Percentiles rank a stretch among this genome's conserved stretches.
Conservation (phyloP, 495 filamentous ascomycete genomes). For the Daldinia concentrica region DNA sequence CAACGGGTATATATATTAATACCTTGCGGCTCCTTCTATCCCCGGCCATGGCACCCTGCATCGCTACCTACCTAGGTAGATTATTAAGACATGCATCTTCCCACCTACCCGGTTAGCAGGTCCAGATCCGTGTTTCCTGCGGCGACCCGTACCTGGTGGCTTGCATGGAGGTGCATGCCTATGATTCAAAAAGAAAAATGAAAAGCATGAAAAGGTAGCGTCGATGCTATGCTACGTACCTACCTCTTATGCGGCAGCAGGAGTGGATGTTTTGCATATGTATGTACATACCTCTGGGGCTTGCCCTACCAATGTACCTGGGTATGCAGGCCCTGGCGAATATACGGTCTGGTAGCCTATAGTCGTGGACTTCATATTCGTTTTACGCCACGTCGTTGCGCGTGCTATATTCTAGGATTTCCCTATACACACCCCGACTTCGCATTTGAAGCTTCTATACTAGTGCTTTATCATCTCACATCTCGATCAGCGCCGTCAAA, state of each 20-base stretch:
- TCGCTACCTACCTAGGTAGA: background rate
- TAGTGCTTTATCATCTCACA: background rate
- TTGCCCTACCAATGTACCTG: background rate
- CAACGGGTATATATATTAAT: background rate
- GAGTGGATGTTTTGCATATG: background rate
- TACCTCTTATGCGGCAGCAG: background rate
- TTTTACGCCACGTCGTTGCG: background rate
- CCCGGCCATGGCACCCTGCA: no score
- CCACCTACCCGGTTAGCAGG: slow-evolving; percentile 1
- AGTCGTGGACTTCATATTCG: no score
- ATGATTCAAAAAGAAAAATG: background rate
- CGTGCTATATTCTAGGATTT: background rate
- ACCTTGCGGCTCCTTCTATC: background rate
- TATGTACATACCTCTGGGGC: background rate
- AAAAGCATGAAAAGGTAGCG: background rate
- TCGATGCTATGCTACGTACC: background rate
- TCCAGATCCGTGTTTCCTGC: background rate
- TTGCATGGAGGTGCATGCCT: background rate
- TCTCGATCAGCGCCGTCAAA: background rate
- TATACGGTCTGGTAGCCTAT: no score
- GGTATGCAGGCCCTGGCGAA: no score
- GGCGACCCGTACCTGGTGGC: background rate
- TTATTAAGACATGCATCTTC: background rate
- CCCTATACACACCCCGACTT: background rate
- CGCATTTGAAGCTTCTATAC: background rate